Conservation (phyloP, 768 basidiomycete species). For the Collybia mongolica region DNA sequence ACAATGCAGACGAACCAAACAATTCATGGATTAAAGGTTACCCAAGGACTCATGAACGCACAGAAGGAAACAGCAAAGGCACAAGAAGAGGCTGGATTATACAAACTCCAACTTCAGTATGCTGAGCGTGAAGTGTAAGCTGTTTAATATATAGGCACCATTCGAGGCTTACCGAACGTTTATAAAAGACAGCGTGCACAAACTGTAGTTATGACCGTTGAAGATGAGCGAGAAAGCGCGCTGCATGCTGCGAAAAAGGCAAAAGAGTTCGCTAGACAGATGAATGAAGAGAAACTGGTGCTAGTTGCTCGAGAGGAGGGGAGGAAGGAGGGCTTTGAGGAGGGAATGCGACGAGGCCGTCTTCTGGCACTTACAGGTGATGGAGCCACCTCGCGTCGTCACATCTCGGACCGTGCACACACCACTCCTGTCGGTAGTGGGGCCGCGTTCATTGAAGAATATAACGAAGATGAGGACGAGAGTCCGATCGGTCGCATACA, state of each 20-base stretch:
- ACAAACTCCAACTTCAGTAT: conserved; percentile 23
- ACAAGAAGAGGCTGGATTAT: conserved; percentile 23
- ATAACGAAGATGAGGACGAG: conserved; percentile 2
- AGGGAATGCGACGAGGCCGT: conserved; percentile 52
- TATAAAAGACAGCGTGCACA: conserved; percentile 23
- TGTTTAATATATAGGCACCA: background rate
- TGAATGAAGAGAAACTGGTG: conserved; percentile 52
- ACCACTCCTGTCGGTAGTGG: conserved; percentile 12
- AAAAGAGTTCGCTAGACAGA: conserved; percentile 49
- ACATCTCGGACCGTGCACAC: conserved; percentile 6
- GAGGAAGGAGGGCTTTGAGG: conserved; percentile 38
- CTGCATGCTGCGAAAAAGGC: conserved; percentile 35
- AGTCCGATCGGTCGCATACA: background rate
- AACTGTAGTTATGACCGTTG: conserved; percentile 21
- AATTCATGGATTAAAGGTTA: conserved; percentile 20
- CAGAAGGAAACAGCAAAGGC: conserved; percentile 24
- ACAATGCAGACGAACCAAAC: conserved; percentile 20
- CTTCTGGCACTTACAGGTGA: conserved; percentile 6
- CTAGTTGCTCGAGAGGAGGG: conserved; percentile 57
- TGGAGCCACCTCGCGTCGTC: background rate
- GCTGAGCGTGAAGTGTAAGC: conserved; percentile 27
- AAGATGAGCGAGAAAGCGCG: conserved; percentile 30
- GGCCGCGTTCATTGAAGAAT: conserved; percentile 14
- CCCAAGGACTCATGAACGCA: conserved; percentile 23
- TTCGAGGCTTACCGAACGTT: background rate